Base-by-base conservation (phyloP, 495 filamentous ascomycete genomes). In the Amphirosellinia nigrospora region DNA sequence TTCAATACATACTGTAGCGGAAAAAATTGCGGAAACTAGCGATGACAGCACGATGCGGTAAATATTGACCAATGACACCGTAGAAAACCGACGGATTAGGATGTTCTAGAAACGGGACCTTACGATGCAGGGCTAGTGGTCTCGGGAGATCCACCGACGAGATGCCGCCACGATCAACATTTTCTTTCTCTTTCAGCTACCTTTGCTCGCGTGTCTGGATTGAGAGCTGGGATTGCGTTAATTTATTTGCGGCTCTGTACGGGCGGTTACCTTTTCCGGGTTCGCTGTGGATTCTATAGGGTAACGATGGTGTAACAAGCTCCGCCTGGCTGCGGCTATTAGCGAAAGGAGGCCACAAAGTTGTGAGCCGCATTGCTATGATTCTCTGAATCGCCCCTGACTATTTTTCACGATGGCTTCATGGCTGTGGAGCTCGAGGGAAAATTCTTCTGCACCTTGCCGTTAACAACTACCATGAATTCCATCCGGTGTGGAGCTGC, bases 381-480 rank as follows among this genome's bases (percentile, higher is more conserved):
- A 58, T 53, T 55, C 66, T 63, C 28, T 70, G 48, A 70, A 70
- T n/a, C 56, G 65, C 68, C 71, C 56, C 71, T 52, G 34, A 43
- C 58, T 68, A 43, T 56, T 60, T 56, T 75, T 76, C 75, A 71
- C 75, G 73, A 78, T 75, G 73, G 68, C 75, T 76, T 76, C 75
- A 62, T 34, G 66, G 66, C 28, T 61, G 75, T 78, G 75, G 75
- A 72, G 55, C 41, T 53, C 36, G 68, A 9, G 59, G 70, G 41
- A 70, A 70, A 70, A 59, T 70, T 59, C 60, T 70, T 34, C 56
- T 65, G 53, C 55, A 62, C 64, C 64, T 46, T 75, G 58, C 58
- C 64, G 66, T 43, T 45, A 58, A 58, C 26, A 67, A 65, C 28
- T 19, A 30, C 63, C 28, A n/a, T 34, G 28, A 16, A 65, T 21